phyloP scores from a whole-genome alignment of 345 rosid species.

The Theobroma cacao region DNA sequence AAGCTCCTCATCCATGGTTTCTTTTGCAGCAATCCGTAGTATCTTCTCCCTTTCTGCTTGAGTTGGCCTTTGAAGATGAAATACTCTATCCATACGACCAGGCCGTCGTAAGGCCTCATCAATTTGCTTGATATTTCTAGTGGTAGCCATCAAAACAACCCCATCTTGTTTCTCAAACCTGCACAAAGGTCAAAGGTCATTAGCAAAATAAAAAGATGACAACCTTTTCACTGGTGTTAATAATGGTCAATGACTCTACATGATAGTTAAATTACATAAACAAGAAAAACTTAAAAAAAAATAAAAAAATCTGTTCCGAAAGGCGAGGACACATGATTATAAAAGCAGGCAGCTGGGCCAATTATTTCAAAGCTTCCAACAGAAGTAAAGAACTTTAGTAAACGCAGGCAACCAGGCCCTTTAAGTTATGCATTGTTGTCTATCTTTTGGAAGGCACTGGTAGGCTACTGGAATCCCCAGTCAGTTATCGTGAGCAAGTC shows the following conservation, averaged over 20 bases:
- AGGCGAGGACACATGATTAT: neutral
- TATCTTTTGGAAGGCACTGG: too few relatives aligned
- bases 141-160: constrained; percentile 96
- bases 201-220: constrained; percentile 11
- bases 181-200: constrained; percentile 20
- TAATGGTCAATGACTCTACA: neutral
- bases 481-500: neutral
- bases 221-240: neutral
- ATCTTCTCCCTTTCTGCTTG: constrained; percentile 89
- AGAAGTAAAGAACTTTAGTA: neutral
- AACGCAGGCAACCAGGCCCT: neutral
- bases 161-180: constrained; percentile 99
- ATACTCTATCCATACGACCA: constrained; percentile 95
- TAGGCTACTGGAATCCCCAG: neutral
- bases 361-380: neutral
- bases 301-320: neutral
- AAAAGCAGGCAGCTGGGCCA: neutral
- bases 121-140: constrained; percentile 82
- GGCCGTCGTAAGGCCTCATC: constrained; percentile 92
- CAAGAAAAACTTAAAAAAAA: neutral
- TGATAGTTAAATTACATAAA: neutral
- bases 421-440: too few relatives aligned
- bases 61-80: constrained; percentile 88
- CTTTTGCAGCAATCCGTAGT: constrained; percentile 67
- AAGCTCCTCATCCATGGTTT: constrained; percentile 82